These are phyloP conservation scores for Chlorella sorokiniana DNA, from an alignment of 139 green algal species.

Conservation along the genomic window DNA sequence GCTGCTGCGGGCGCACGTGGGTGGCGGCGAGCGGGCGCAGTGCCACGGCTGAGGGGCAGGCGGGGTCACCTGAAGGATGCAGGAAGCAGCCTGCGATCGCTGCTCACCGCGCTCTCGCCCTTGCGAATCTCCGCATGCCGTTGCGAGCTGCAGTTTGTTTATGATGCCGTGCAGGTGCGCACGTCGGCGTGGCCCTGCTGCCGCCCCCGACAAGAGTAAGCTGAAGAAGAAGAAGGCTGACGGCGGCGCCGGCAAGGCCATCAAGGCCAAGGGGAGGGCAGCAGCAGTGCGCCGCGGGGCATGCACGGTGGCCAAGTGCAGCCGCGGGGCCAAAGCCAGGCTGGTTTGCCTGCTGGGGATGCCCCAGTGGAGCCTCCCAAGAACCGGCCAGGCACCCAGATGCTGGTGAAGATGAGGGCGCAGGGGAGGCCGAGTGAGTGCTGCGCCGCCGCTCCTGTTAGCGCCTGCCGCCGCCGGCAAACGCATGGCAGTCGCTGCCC, in stretches of 20 bases:
- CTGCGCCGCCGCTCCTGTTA: too few species aligned
- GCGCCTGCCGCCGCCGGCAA: too few species aligned
- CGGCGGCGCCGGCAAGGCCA: neutral
- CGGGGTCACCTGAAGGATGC: too few species aligned
- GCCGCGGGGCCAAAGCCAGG: neutral
- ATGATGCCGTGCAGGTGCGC: constrained; percentile 57
- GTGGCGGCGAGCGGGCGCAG: too few species aligned
- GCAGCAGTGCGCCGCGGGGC: neutral
- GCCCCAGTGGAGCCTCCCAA: neutral
- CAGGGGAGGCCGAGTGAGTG: constrained; percentile 40
- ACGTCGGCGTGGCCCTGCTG: constrained; percentile 89
- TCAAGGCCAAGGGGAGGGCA: constrained; percentile 4
- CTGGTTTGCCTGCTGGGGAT: neutral
- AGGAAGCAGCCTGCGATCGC: too few species aligned
- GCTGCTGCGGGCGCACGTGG: constrained; percentile 40
- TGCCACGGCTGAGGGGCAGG: too few species aligned
- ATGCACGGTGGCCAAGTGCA: neutral
- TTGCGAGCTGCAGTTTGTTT: too few species aligned
- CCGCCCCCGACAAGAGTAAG: constrained; percentile 45
- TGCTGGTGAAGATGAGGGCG: constrained; percentile 64
- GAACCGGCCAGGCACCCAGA: constrained; percentile 45
- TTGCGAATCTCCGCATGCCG: too few species aligned
- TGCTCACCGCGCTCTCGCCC: too few species aligned
- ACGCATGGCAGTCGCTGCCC: too few species aligned
- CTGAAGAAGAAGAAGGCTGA: constrained; percentile 23